phyloP scores from a whole-genome alignment of 2,329 filamentous ascomycete species.

The Aspergillus glaucus region DNA sequence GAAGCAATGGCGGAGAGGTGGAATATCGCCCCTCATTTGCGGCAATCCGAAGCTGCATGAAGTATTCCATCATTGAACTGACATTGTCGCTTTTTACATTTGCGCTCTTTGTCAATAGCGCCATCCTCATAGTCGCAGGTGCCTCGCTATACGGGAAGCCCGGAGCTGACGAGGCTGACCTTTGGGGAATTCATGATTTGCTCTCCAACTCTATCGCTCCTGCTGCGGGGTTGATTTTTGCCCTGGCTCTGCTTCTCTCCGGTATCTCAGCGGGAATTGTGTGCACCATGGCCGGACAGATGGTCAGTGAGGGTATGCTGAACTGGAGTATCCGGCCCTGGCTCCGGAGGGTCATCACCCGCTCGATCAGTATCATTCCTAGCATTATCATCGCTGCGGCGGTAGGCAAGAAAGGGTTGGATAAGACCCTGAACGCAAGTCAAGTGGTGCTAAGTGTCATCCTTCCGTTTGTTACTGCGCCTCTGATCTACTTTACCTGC shows the following conservation, averaged over 20 bases:
- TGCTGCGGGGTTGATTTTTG: conserved; percentile 76
- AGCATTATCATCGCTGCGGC: conserved; percentile 77
- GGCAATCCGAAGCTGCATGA: conserved; percentile 68
- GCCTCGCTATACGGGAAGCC: conserved; percentile 62
- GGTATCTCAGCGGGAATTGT: conserved; percentile 78
- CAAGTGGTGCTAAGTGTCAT: conserved; percentile 76
- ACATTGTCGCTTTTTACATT: conserved; percentile 71
- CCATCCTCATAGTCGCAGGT: conserved; percentile 76
- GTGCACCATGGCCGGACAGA: conserved; percentile 83
- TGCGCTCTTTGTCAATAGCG: conserved; percentile 75
- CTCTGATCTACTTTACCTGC: conserved; percentile 79
- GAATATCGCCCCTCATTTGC: conserved; percentile 65
- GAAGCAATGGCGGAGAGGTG: conserved; percentile 42
- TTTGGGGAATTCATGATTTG: conserved; percentile 75
- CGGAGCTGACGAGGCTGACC: conserved; percentile 61
- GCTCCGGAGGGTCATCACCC: conserved; percentile 70
- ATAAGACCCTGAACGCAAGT: conserved; percentile 64
- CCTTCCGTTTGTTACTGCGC: conserved; percentile 74
- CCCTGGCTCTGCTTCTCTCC: conserved; percentile 70
- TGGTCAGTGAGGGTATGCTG: conserved; percentile 78
- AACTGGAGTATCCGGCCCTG: conserved; percentile 70
- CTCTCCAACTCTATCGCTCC: conserved; percentile 63
- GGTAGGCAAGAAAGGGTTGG: conserved; percentile 64
- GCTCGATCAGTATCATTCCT: conserved; percentile 73
- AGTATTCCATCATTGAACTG: conserved; percentile 66